Base-by-base conservation (phyloP, 495 filamentous ascomycete genomes). In the Trichoderma asperelloides region DNA sequence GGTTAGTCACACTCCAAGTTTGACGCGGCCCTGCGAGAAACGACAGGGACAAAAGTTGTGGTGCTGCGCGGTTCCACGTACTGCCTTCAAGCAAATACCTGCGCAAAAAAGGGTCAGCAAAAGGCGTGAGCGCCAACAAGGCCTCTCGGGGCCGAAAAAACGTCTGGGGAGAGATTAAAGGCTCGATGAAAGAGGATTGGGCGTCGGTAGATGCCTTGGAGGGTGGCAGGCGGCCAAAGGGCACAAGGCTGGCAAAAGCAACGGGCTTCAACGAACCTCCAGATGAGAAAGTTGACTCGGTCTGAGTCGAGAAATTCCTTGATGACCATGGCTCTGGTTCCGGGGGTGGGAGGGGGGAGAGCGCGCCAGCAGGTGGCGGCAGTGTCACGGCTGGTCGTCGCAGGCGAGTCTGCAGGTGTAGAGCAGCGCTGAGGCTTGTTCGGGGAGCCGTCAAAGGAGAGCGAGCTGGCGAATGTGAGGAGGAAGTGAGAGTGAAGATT, bases 271-370 rank as follows among this genome's bases (percentile, higher is more conserved):
- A 85, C 91, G 78, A 85, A 97, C 91, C 93, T 93, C 91, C 93
- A 96, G 82, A 98, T 91, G 80, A 98, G 84, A 84, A 94, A 98
- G 85, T 98, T 98, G 82, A 98, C 87, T 80, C 94, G 89, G 82
- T 97, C 87, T 69, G 92, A 94, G 78, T 91, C 89, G 73, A 98
- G 85, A 68, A 79, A 72, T 74, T 86, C 84, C 75, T 86, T 86
- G 82, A 85, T 83, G 66, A 72, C 79, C 72, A 76, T 67, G 67
- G 69, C 68, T 66, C 67, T 70, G 69, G 45, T 43, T 68, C 70
- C 68, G 9, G 55, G n/a, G 9, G 27, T 12, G 23, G 49, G n/a
- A 16, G 27, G 55, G 55, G 27, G n/a, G 43, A 47, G 16, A 60
- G 55, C 55, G 55, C 55, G 55, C 55, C 55, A 60, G 27, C 55